Base-by-base conservation (phyloP, 2,329 filamentous ascomycete genomes). In the Alternaria incomplexa region DNA sequence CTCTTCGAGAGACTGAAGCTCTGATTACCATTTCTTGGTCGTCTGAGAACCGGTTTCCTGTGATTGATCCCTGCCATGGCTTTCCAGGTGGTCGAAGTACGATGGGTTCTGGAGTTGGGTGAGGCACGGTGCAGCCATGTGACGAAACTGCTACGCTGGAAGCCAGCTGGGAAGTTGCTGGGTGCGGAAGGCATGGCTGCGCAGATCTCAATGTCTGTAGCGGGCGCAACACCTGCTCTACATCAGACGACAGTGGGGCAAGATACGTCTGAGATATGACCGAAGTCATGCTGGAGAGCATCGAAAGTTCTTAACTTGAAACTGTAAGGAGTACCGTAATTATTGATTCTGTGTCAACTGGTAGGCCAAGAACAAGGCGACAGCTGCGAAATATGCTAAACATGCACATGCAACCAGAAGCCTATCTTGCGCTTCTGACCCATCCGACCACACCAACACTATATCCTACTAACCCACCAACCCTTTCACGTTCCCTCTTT, bases 401-500 rank as follows among this genome's bases (percentile, higher is more conserved):
- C 20, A 30, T 40, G 36, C 6, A 23, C 13, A 13, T 32, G 22
- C 20, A 15, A 4, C 6, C 20, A 15, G n/a, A 25, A 20, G 20
- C 20, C 44, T 65, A 77, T 53, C 74, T 57, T 22, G 70, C 78
- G 65, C 79, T 89, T 65, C 93, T 87, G 72, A 97, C 83, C 82
- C 96, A 97, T 44, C 88, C 88, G 17, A 96, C 89, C 23, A 97
- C 92, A 67, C 95, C 95, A 67, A 90, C 88, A 77, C 93, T 96
- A 78, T 96, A 97, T 15, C 93, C 93, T 12, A 96, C 92, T 65
- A 97, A 81, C 56, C 88, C 88, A 58, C 91, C 89, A 58, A 98
- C 80, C 58, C 93, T 86, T 63, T 85, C 85, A 52, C 88, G 87
- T 79, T 97, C 94, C 71, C 83, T 84, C 77, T 89, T 89, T 79